A percentile compares a stretch with the other conserved stretches of the same genome.
Evolutionary conservation across 768 basidiomycete species (phyloP).

Genomic region (Lactifluus subvellereus): DNA sequence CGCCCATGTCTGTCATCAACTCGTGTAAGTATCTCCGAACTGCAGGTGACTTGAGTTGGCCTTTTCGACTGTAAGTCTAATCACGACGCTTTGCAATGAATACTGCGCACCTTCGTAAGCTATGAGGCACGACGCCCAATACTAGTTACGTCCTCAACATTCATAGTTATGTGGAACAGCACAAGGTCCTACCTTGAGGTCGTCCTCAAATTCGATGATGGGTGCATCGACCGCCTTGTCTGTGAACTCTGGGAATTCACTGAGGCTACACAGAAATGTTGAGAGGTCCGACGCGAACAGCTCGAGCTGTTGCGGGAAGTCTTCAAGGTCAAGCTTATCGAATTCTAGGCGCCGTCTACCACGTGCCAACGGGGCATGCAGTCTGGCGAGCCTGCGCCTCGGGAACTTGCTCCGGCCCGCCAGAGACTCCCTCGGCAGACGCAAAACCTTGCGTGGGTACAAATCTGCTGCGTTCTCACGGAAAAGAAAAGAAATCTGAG

Average conservation of each 20-base stretch:
- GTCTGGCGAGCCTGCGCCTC: constrained; percentile 33
- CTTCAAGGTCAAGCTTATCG: constrained; percentile 58
- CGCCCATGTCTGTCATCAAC: constrained; percentile 62
- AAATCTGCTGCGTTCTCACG: constrained; percentile 70
- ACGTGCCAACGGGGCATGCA: constrained; percentile 38
- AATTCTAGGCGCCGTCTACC: constrained; percentile 44
- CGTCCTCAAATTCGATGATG: constrained; percentile 60
- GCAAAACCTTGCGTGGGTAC: constrained; percentile 61
- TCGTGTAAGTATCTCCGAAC: constrained; percentile 73
- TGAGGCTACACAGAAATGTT: constrained; percentile 62
- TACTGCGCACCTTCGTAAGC: constrained; percentile 50
- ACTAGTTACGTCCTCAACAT: constrained; percentile 34
- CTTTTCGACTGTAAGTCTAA: constrained; percentile 31
- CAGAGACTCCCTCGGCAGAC: constrained; percentile 36
- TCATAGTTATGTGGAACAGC: constrained; percentile 1
- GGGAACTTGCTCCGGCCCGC: constrained; percentile 35
- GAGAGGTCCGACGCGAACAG: constrained; percentile 56
- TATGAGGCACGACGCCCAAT: constrained; percentile 68
- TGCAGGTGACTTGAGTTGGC: constrained; percentile 66
- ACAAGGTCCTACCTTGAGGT: constrained; percentile 47
- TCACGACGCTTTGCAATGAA: neutral
- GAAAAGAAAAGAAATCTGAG: constrained; percentile 64
- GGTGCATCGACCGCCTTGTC: constrained; percentile 67
- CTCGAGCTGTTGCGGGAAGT: constrained; percentile 61
- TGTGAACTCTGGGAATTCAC: constrained; percentile 75